Percentiles rank a stretch among this genome's conserved stretches.
Evolutionary conservation across 208 protist species (phyloP).

Genomic region (Phytomonas francai): DNA sequence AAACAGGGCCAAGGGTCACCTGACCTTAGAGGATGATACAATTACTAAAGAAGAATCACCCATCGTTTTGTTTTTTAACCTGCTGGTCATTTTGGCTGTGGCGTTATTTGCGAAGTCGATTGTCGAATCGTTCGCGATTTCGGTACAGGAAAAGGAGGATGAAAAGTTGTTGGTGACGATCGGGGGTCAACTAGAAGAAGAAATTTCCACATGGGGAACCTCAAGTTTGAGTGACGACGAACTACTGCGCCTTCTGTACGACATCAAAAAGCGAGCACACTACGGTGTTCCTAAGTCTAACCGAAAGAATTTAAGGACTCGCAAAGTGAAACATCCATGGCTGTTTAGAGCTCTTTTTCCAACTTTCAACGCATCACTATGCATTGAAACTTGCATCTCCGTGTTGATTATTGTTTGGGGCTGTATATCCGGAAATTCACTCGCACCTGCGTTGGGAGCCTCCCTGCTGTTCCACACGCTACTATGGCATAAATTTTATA

Average conservation of each 20-base stretch:
- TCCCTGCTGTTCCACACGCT: neutral
- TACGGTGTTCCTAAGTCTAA: neutral
- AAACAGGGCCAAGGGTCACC: slow-evolving; percentile 27
- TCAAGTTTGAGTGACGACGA: slow-evolving; percentile 10
- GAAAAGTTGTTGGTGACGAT: slow-evolving; percentile 11
- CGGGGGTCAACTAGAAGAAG: slow-evolving; percentile 1
- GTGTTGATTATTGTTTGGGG: neutral
- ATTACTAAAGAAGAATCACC: slow-evolving; percentile 22
- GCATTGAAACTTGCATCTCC: neutral
- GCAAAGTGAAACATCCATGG: neutral
- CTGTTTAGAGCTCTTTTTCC: neutral
- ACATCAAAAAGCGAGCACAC: neutral
- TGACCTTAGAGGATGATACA: slow-evolving; percentile 3
- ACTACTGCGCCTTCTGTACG: neutral
- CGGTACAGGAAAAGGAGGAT: slow-evolving; percentile 53
- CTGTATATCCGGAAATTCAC: neutral
- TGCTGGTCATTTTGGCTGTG: slow-evolving; percentile 54
- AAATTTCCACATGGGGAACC: slow-evolving; percentile 1
- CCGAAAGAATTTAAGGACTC: neutral
- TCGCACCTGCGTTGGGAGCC: neutral
- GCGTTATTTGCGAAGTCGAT: slow-evolving; percentile 82
- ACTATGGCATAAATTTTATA: neutral
- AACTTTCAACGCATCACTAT: neutral
- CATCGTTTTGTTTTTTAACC: slow-evolving; percentile 36
- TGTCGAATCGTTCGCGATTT: slow-evolving; percentile 72